Conservation (phyloP, 768 basidiomycete genomes). For the Nidularia pulvinata region DNA sequence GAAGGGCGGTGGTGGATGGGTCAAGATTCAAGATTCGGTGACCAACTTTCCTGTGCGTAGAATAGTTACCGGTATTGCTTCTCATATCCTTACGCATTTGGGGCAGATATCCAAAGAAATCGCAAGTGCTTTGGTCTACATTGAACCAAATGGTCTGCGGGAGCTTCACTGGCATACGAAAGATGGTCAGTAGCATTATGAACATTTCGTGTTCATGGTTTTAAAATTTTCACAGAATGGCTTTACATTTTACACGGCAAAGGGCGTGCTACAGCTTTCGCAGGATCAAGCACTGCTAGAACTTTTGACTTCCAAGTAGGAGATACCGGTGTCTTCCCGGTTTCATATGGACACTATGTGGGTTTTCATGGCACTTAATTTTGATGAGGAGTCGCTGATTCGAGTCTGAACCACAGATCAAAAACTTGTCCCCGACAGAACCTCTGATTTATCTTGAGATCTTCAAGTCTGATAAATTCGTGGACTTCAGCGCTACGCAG, state of each 20-base stretch:
- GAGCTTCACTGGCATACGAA: constrained; percentile 11
- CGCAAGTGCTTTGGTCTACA: constrained; percentile 8
- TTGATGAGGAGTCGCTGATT: not conserved
- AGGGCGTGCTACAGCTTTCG: constrained; percentile 11
- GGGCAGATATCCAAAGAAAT: constrained; percentile 6
- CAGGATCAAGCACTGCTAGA: constrained; percentile 9
- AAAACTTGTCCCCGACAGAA: constrained; percentile 12
- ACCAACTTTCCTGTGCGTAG: constrained; percentile 9
- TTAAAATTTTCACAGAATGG: constrained; percentile 6
- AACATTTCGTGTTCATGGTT: not conserved
- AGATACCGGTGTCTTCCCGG: constrained; percentile 10
- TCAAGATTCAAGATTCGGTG: constrained; percentile 11
- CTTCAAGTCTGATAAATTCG: constrained; percentile 9
- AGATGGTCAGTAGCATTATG: constrained; percentile 3
- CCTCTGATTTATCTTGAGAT: constrained; percentile 10
- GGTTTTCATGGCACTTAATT: not conserved
- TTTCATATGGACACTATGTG: constrained; percentile 12
- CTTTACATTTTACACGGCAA: constrained; percentile 9
- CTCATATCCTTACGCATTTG: not conserved
- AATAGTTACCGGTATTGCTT: not conserved
- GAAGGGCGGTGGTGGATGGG: constrained; percentile 12
- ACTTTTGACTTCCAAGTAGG: constrained; percentile 13
- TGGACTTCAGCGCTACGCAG: constrained; percentile 12
- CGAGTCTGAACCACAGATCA: constrained; percentile 3
- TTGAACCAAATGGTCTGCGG: constrained; percentile 11